Conservation (phyloP, 2,329 filamentous ascomycete species). For the Hymenoscyphus repandus region DNA sequence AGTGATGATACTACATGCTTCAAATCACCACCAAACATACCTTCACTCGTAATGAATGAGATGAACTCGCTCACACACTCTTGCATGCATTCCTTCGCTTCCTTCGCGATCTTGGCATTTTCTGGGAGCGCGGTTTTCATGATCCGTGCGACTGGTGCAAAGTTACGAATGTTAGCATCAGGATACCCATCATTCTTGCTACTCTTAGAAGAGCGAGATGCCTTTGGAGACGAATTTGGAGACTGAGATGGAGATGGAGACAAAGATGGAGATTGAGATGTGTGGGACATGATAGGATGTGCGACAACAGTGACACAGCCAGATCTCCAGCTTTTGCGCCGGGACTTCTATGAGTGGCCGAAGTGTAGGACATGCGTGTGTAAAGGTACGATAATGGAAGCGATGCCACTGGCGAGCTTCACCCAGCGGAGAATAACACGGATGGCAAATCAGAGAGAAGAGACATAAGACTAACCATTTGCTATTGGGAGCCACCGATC, state of each 20-base stretch:
- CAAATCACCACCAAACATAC: conserved; percentile 46
- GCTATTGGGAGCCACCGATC: conserved; percentile 99
- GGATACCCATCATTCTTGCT: conserved; percentile 33
- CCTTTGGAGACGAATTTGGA: conserved; percentile 38
- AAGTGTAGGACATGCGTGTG: conserved; percentile 27
- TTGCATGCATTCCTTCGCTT: conserved; percentile 99
- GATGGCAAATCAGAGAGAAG: conserved; percentile 46
- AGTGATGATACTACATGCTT: conserved; percentile 8
- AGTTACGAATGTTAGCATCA: conserved; percentile 93
- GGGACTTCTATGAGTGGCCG: conserved; percentile 29
- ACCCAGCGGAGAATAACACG: conserved; percentile 24
- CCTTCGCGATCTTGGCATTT: conserved; percentile 98
- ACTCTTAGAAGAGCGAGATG: conserved; percentile 40
- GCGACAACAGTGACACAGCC: conserved; percentile 27
- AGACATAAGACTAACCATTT: conserved; percentile 78
- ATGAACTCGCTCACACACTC: conserved; percentile 99
- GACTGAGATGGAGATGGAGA: conserved; percentile 34
- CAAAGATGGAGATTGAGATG: conserved; percentile 39
- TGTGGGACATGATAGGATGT: conserved; percentile 51
- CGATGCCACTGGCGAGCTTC: conserved; percentile 40
- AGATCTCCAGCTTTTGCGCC: conserved; percentile 27
- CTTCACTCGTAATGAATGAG: conserved; percentile 98
- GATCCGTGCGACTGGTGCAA: conserved; percentile 93
- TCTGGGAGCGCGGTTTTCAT: conserved; percentile 98
- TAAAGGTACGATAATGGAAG: conserved; percentile 44